Evolutionary conservation across 2,329 filamentous ascomycete genomes (phyloP), one percentile per base, ranked within the genome.

Genomic region (Neofusicoccum kwambonambiense): DNA sequence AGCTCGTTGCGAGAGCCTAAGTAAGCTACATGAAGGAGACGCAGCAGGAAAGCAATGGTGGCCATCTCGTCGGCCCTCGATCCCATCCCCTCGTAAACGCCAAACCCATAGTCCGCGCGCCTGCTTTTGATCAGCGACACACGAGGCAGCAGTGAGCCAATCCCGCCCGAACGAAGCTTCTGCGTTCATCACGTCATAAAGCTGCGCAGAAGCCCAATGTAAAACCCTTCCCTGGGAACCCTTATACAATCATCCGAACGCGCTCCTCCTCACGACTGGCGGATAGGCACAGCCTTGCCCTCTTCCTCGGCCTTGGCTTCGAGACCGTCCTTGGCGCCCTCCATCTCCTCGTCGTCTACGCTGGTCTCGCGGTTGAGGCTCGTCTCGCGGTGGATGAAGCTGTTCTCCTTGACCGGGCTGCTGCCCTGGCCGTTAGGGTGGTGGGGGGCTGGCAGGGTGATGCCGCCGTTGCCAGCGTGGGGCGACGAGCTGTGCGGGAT

Each of bases 371-470:
- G 86, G 68, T 87, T 84, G 42, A 85, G 85, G 77, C 89, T 96
- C 7, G 91, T 92, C 80, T 93, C 91, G 71, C 91, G 87, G 76
- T 96, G 88, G 75, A 97, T 82, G 76, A 92, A 92, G 80, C 90
- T 96, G 78, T 87, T 89, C 82, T 97, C 94, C 82, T 97, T 97
- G 72, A 95, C 87, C 1, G 94, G 93, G 76, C 91, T 95, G 68
- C 90, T 89, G 67, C 87, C 85, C 70, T 88, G 71, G 37, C 68
- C 72, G 64, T 75, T 77, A 70, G 78, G 78, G 71, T 77, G 77
- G 71, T 77, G 81, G 73, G 70, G 41, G 41, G 19, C 12, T 27
- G 63, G 35, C 17, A 51, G 34, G 39, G 65, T 67, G 67, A 47
- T 67, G 17, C 7, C 22, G 19, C 9, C 27, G 41, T 42, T 51